Evolutionary conservation across 2,329 filamentous ascomycete genomes (phyloP).

Genomic region (Fusarium multiceps): DNA sequence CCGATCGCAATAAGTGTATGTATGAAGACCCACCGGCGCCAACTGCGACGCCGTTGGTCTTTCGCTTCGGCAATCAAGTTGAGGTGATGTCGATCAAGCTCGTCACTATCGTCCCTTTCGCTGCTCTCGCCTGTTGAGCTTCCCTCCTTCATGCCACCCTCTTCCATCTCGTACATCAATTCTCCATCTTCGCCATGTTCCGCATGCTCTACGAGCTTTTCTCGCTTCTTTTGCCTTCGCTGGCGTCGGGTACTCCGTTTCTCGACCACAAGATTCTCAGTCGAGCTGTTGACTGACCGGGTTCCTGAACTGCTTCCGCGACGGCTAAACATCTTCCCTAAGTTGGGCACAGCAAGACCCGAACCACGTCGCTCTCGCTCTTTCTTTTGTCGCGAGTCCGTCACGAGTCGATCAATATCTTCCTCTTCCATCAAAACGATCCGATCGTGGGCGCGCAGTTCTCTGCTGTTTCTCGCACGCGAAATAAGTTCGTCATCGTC

Average conservation of each 20-base stretch:
- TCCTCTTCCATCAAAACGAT: constrained; percentile 81
- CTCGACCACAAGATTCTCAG: constrained; percentile 61
- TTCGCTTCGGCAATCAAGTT: constrained; percentile 61
- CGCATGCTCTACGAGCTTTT: constrained; percentile 63
- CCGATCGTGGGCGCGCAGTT: constrained; percentile 76
- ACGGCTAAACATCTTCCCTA: constrained; percentile 58
- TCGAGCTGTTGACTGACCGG: constrained; percentile 56
- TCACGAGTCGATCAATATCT: constrained; percentile 71
- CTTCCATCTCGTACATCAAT: constrained; percentile 92
- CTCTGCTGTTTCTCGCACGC: constrained; percentile 74
- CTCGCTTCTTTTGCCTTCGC: constrained; percentile 65
- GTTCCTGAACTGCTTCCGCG: constrained; percentile 51
- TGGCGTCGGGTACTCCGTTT: constrained; percentile 62
- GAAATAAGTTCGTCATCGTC: constrained; percentile 78
- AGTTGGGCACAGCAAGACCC: constrained; percentile 62
- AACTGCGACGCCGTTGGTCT: constrained; percentile 62
- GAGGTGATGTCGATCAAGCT: constrained; percentile 66
- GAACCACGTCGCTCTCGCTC: constrained; percentile 64
- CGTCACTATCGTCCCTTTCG: constrained; percentile 69
- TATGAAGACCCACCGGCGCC: constrained; percentile 65
- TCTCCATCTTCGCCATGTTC: constrained; percentile 75
- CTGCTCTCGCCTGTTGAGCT: constrained; percentile 72
- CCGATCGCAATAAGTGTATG: constrained; percentile 63
- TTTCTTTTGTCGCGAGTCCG: constrained; percentile 61
- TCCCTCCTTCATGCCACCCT: constrained; percentile 76